These are phyloP conservation scores for Coemansia sp. DNA, from an alignment of 192 early-diverging fungal species.

Conservation along the genomic window DNA sequence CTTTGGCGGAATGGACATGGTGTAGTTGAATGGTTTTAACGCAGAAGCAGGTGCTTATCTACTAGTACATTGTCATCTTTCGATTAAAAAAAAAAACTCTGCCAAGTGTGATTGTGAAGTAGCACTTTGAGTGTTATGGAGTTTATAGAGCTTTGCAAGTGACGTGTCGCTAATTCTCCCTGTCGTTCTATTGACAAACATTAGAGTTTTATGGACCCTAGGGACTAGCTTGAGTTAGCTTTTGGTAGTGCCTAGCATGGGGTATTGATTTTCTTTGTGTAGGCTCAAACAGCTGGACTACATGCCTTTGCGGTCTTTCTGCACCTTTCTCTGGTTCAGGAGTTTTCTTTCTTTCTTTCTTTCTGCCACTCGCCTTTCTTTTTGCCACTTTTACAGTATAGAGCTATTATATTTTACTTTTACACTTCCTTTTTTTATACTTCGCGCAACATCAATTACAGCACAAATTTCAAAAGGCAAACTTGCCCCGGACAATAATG, in stretches of 20 bases:
- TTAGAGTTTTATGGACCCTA: too few species aligned
- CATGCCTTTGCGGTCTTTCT: too few species aligned
- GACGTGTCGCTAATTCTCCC: too few species aligned
- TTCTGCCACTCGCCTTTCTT: slow-evolving; percentile 5
- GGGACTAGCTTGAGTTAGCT: too few species aligned
- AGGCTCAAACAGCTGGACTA: too few species aligned
- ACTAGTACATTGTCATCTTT: too few species aligned
- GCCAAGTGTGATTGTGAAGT: too few species aligned
- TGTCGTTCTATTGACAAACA: too few species aligned
- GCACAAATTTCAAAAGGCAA: neutral
- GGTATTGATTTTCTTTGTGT: too few species aligned
- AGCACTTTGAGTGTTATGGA: neutral
- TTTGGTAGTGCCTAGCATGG: too few species aligned
- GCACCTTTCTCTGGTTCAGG: neutral
- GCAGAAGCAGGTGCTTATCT: too few species aligned
- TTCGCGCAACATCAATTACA: neutral
- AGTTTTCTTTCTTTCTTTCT: neutral
- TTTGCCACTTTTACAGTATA: neutral
- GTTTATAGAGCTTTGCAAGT: neutral
- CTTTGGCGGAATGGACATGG: slow-evolving; percentile 38
- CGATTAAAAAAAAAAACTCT: too few species aligned
- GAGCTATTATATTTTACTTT: neutral
- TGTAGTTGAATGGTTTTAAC: neutral
- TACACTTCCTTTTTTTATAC: neutral
- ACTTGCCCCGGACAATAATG: slow-evolving; percentile 9